Percentiles rank a stretch among this genome's conserved stretches.
Evolutionary conservation across 805 yeast species (phyloP).

Genomic region (Torulaspora delbrueckii): DNA sequence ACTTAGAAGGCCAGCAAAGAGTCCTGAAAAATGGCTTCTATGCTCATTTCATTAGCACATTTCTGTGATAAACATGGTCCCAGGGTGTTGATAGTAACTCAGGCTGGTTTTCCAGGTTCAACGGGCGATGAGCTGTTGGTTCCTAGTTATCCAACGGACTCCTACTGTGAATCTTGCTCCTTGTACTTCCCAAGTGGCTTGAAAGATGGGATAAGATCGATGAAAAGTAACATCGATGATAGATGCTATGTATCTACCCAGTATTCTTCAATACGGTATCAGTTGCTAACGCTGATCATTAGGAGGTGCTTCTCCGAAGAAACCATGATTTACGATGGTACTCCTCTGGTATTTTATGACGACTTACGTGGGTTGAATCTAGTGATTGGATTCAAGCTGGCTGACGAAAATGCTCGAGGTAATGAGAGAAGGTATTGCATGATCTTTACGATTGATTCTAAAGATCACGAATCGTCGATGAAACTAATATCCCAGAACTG

Average conservation of each 20-base stretch:
- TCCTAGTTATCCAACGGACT: conserved; percentile 41
- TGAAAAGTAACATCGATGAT: conserved; percentile 29
- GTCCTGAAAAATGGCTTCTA: conserved; percentile 14
- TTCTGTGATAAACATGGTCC: conserved; percentile 82
- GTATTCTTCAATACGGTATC: conserved; percentile 53
- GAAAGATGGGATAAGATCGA: conserved; percentile 27
- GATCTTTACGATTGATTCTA: conserved; percentile 53
- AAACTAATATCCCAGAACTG: conserved; percentile 45
- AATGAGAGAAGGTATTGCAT: conserved; percentile 64
- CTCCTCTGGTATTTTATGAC: conserved; percentile 64
- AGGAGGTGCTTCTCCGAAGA: conserved; percentile 65
- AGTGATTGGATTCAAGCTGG: conserved; percentile 54
- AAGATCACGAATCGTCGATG: conserved; percentile 34
- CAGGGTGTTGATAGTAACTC: conserved; percentile 59
- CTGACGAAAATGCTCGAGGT: conserved; percentile 66
- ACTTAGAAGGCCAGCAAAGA: not conserved
- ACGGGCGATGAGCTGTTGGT: conserved; percentile 31
- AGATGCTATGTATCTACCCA: conserved; percentile 49
- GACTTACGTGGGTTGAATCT: conserved; percentile 55
- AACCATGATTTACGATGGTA: conserved; percentile 51
- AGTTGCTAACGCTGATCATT: conserved; percentile 53
- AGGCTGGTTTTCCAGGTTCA: conserved; percentile 31
- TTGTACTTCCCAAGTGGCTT: conserved; percentile 44
- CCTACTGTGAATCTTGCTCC: conserved; percentile 59
- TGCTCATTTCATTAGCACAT: conserved; percentile 50